Base-by-base conservation (phyloP, 2,329 filamentous ascomycete species). In the Trematosphaeria pertusa region DNA sequence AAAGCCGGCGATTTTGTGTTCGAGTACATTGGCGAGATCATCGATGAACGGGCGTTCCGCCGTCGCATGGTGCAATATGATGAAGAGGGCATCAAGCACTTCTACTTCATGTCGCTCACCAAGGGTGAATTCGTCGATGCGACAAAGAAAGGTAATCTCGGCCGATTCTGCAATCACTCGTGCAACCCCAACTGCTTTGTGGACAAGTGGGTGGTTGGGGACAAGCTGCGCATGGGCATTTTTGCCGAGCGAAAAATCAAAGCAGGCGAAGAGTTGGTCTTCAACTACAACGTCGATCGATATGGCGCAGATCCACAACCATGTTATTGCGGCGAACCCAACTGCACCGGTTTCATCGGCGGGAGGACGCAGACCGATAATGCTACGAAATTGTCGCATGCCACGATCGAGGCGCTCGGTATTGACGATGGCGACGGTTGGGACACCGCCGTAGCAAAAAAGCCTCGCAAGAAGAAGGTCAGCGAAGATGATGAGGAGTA, bases 161-260 rank as follows among this genome's bases (percentile, higher is more conserved):
- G 92, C 40, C 87, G 94, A 21, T 99, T 99, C 69, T 99, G 94
- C 82, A 99, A 99, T 67, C 94, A 99, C 72, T 97, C 94, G 7
- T 99, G 94, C 81, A 96, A 94, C 71, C 94, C 94, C 14, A 99
- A 99, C 69, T 97, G 92, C 75, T 97, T 96, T 73, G 93, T 99
- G 55, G 94, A 99, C 80, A 99, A 99, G 77, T 99, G 94, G 94
- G 92, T 97, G 48, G 91, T 99, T 24, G 92, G 91, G 14, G 90
- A 95, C 64, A 97, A 97, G 77, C 79, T 97, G 69, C 92, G 94
- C 63, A 99, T 99, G 94, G 94, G 94, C 63, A 97, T 99, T 61
- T 99, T 99, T 77, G 90, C 92, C 61, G 84, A 89, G 74, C 89
- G 92, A 56, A 80, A 83, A 64, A 87, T 99, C 68, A 85, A 86